A percentile compares a stretch with the other conserved stretches of the same genome.
Conservation (phyloP, 148 eudicot species). For the Chenopodium suecicum region DNA sequence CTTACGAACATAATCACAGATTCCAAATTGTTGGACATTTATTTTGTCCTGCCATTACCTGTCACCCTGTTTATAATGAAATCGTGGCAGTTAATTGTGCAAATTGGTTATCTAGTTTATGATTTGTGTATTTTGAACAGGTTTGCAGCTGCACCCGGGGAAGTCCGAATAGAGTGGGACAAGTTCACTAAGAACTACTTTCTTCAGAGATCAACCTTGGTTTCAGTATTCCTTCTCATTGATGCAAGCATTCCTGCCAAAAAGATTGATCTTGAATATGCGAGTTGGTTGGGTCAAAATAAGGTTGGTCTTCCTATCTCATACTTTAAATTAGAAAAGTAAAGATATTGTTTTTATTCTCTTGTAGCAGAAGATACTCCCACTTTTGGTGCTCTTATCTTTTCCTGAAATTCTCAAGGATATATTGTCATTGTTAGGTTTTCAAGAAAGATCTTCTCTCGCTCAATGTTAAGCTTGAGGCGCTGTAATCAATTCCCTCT, state of each 20-base stretch:
- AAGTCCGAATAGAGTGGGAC: slow-evolving; percentile 72
- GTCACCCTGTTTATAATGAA: background rate
- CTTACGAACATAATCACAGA: background rate
- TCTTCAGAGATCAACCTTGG: slow-evolving; percentile 66
- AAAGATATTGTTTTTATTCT: background rate
- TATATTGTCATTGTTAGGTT: background rate
- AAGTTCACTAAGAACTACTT: slow-evolving; percentile 94
- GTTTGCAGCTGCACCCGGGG: slow-evolving; percentile 85
- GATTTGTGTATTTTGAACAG: slow-evolving; percentile 31
- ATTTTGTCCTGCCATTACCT: background rate
- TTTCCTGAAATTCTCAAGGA: background rate
- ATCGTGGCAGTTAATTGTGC: background rate
- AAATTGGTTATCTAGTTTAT: background rate
- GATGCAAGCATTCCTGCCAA: slow-evolving; percentile 98
- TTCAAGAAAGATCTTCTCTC: background rate
- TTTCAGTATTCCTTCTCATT: slow-evolving; percentile 88
- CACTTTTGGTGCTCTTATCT: background rate
- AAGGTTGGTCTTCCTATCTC: slow-evolving; percentile 48
- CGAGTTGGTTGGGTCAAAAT: slow-evolving; percentile 95
- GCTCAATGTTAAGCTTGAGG: background rate
- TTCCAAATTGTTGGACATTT: background rate
- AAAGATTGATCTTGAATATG: slow-evolving; percentile 86
- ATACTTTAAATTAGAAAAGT: background rate
- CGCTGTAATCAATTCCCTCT: background rate
- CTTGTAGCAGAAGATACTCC: background rate